A percentile compares a stretch with the other conserved stretches of the same genome.
Conservation (phyloP, 345 rosid species). For the Erysimum cheiranthoides region DNA sequence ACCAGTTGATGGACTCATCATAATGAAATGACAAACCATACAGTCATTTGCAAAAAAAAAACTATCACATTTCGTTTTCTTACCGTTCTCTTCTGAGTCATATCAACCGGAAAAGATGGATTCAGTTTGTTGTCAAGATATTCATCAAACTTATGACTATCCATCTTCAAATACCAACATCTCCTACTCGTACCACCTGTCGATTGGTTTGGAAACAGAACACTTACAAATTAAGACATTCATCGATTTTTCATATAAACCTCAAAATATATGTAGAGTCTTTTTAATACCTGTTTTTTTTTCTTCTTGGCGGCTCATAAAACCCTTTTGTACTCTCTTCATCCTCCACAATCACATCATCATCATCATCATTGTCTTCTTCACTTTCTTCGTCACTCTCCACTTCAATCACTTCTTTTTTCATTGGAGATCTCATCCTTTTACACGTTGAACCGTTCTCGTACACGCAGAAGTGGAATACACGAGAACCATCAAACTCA, state of each 20-base stretch:
- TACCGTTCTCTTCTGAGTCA: background rate
- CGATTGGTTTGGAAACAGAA: background rate
- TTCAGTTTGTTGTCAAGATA: conserved; percentile 12
- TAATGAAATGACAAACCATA: background rate
- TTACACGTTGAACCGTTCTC: conserved; percentile 7
- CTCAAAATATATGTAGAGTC: too few species aligned
- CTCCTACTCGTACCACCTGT: conserved; percentile 7
- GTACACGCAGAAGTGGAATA: conserved; percentile 5
- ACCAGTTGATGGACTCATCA: background rate
- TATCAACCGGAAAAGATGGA: conserved; percentile 2
- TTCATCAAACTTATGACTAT: background rate
- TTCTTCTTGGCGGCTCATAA: background rate
- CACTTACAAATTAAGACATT: background rate
- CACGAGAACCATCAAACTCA: conserved; percentile 17
- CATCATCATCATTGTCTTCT: background rate
- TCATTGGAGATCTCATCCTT: background rate
- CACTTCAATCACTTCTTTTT: conserved; percentile 3
- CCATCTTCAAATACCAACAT: background rate
- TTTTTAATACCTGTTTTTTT: background rate
- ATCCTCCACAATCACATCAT: background rate
- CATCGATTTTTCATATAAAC: background rate
- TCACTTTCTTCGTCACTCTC: conserved; percentile 1
- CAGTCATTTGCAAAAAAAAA: background rate
- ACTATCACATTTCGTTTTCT: too few species aligned
- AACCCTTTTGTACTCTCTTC: background rate